These are phyloP conservation scores for Sparassis latifolia DNA, from an alignment of 1,284 basidiomycete genomes.

Conservation along the genomic window DNA sequence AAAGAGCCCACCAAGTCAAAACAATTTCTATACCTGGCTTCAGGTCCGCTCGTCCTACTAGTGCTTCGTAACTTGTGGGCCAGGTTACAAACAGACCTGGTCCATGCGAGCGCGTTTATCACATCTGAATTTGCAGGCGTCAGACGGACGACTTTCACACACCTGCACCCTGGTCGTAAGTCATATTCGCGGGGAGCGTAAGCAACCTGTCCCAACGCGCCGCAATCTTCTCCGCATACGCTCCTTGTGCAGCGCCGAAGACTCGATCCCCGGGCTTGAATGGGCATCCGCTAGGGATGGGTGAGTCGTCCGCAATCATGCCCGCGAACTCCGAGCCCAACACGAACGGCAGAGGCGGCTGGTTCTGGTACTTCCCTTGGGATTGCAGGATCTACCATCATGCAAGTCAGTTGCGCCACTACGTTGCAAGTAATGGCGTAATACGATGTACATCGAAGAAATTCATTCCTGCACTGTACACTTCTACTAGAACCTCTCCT, in stretches of 20 bases:
- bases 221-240: conserved; percentile 71
- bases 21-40: conserved; percentile 46
- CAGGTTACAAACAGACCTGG: conserved; percentile 75
- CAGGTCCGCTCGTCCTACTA: conserved; percentile 79
- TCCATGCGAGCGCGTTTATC: neutral
- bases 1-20: neutral
- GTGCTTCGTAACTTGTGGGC: conserved; percentile 85
- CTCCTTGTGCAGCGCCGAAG: conserved; percentile 82
- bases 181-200: conserved; percentile 59
- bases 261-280: conserved; percentile 84
- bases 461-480: conserved; percentile 73
- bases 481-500: conserved; percentile 74
- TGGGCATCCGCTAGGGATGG: conserved; percentile 77
- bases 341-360: conserved; percentile 80
- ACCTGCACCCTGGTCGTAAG: conserved; percentile 62
- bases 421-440: neutral
- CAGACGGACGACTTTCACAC: conserved; percentile 6
- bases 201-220: conserved; percentile 43
- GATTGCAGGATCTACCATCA: conserved; percentile 65
- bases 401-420: neutral
- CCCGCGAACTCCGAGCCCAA: conserved; percentile 88
- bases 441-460: conserved; percentile 63
- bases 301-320: conserved; percentile 63
- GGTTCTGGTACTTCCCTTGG: conserved; percentile 84
- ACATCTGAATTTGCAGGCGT: neutral